phyloP scores from a whole-genome alignment of 164 flowering plant species.

The Vitis rotundifolia region DNA sequence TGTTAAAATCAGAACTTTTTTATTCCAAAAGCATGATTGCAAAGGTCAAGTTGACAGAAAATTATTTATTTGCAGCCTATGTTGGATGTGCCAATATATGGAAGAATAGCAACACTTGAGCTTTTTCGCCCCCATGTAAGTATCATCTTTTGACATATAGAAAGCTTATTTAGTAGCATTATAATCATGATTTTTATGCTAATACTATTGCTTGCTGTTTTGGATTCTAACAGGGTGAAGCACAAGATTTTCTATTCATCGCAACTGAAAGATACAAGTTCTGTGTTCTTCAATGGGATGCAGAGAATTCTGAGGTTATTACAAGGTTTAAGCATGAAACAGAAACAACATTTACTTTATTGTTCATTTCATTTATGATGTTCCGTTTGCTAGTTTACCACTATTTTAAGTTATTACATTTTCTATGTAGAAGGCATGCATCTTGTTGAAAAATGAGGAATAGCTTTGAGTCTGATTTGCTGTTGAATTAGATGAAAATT shows the following conservation, averaged over 20 bases:
- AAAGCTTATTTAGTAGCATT: background rate
- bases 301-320: conserved; percentile 75
- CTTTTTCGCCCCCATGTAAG: conserved; percentile 99
- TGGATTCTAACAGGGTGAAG: conserved; percentile 70
- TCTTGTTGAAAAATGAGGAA: too few relatives aligned
- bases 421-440: too few relatives aligned
- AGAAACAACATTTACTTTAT: background rate
- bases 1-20: background rate
- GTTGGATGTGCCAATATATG: conserved; percentile 97
- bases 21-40: background rate
- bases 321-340: conserved; percentile 56
- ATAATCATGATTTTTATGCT: background rate
- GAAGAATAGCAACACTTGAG: conserved; percentile 97
- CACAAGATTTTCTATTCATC: conserved; percentile 90
- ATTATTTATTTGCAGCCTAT: conserved; percentile 61
- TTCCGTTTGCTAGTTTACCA: background rate
- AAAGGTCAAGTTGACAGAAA: too few relatives aligned
- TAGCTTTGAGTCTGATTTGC: too few relatives aligned
- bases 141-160: conserved; percentile 8
- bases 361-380: background rate
- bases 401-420: background rate
- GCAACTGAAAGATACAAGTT: conserved; percentile 97
- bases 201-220: conserved; percentile 1
- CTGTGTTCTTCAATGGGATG: conserved; percentile 99
- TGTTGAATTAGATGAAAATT: too few relatives aligned